A percentile compares a stretch with the other conserved stretches of the same genome.
These are phyloP conservation scores for Lyophyllum shimeji DNA, from an alignment of 768 basidiomycete species.

Conservation along the genomic window DNA sequence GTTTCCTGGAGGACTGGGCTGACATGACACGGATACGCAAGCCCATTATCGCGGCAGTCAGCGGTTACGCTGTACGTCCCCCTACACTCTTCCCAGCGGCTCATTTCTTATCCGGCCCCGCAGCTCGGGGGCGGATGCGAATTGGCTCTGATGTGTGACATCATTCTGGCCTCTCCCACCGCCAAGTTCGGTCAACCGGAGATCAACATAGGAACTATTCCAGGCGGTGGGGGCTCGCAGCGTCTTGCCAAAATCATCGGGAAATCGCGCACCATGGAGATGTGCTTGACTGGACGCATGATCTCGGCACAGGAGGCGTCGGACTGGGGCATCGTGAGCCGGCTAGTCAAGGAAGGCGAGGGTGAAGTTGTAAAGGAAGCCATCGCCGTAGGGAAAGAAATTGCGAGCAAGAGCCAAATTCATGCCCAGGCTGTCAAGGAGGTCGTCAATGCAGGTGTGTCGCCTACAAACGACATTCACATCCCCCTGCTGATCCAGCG, in stretches of 20 bases:
- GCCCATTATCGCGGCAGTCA: constrained; percentile 95
- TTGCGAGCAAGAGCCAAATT: constrained; percentile 80
- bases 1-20: constrained; percentile 87
- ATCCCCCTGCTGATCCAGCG: constrained; percentile 1
- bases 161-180: constrained; percentile 86
- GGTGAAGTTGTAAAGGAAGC: constrained; percentile 87
- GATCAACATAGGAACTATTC: constrained; percentile 93
- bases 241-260: constrained; percentile 84
- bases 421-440: constrained; percentile 90
- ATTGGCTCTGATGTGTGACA: constrained; percentile 94
- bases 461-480: not conserved
- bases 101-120: not conserved
- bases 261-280: constrained; percentile 93
- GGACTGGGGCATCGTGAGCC: constrained; percentile 83
- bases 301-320: constrained; percentile 82
- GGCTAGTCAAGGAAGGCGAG: constrained; percentile 74
- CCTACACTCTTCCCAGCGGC: not conserved
- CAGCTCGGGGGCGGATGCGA: constrained; percentile 98
- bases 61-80: constrained; percentile 81
- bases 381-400: constrained; percentile 70
- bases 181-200: constrained; percentile 97
- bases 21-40: constrained; percentile 74
- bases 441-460: constrained; percentile 82
- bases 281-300: constrained; percentile 84
- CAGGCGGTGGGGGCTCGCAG: constrained; percentile 93